Percentiles rank a stretch among this genome's conserved stretches.
Evolutionary conservation across 495 filamentous ascomycete species (phyloP).

Genomic region (Talaromyces ruber): DNA sequence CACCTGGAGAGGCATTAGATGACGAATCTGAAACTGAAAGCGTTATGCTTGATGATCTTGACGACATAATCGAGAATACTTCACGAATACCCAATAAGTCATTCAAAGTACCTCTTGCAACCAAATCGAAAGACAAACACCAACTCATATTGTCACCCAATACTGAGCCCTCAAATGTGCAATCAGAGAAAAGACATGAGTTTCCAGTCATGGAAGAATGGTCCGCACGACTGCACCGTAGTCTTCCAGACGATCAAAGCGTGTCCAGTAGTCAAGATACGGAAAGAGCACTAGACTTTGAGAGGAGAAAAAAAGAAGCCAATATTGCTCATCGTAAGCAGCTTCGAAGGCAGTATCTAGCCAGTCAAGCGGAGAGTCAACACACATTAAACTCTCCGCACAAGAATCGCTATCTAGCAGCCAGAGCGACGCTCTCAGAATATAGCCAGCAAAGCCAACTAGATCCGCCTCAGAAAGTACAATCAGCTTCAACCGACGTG

Average conservation of each 20-base stretch:
- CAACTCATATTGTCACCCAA: not conserved
- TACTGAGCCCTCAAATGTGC: not conserved
- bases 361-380: conserved; percentile 4
- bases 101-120: not conserved
- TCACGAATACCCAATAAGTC: not conserved
- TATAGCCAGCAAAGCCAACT: not conserved
- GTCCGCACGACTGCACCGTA: conserved; percentile 25
- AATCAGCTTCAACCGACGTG: conserved; percentile 4
- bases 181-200: conserved; percentile 16
- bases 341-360: not conserved
- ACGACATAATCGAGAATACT: not conserved
- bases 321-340: conserved; percentile 20
- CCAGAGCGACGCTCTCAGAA: conserved; percentile 23
- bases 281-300: conserved; percentile 33
- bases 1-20: not conserved
- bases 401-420: conserved; percentile 28
- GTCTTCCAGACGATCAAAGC: not conserved
- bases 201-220: conserved; percentile 33
- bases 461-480: not conserved
- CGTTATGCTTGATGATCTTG: conserved; percentile 4
- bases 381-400: conserved; percentile 20
- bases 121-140: not conserved
- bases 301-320: conserved; percentile 31
- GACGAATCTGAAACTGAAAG: not conserved
- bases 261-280: conserved; percentile 13